Base-by-base conservation (phyloP, 495 filamentous ascomycete species). In the Tuber magnatum region DNA sequence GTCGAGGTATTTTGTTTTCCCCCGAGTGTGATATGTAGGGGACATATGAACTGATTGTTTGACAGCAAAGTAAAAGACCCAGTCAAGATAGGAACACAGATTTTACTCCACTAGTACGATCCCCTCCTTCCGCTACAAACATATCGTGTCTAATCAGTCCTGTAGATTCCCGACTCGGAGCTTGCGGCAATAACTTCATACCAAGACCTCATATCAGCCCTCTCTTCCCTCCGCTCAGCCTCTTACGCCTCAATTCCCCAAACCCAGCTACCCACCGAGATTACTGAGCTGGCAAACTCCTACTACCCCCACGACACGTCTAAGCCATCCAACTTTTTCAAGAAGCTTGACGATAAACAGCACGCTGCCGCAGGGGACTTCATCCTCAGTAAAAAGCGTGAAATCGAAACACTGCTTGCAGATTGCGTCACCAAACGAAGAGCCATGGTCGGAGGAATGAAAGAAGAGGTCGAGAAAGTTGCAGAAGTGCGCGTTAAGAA, bases 361-460 rank as follows among this genome's bases (percentile, higher is more conserved):
- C 73, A 81, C 69, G 79, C 80, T 22, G 40, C 73, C 0, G 80
- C 79, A 20, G 80, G 80, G 12, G 80, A 81, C 43, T 77, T 78
- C 40, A 81, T 81, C 38, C 51, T 77, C 28, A 70, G 42, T 8
- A 81, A 73, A 68, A 86, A 87, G 44, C 81, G 89, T 68, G 93
- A 97, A 78, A 92, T 97, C 90, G 91, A 95, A 78, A 93, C 94
- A 84, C 91, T 93, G 75, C 88, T 94, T 73, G 94, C 92, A 24
- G 94, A 97, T 65, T 65, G 74, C n/a, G 73, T 69, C 40, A 71
- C 70, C 12, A 81, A 81, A 73, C 48, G 80, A 61, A 43, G 75
- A n/a, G 75, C 44, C 38, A 48, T 74, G 77, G 93, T 92, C 6
- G 94, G 97, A 83, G 89, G 87, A 83, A 88, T 94, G 79, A 87